A percentile compares a stretch with the other conserved stretches of the same genome.
These are phyloP conservation scores for Phoenix dactylifera DNA, from an alignment of 176 grass and related monocot species.

Conservation along the genomic window DNA sequence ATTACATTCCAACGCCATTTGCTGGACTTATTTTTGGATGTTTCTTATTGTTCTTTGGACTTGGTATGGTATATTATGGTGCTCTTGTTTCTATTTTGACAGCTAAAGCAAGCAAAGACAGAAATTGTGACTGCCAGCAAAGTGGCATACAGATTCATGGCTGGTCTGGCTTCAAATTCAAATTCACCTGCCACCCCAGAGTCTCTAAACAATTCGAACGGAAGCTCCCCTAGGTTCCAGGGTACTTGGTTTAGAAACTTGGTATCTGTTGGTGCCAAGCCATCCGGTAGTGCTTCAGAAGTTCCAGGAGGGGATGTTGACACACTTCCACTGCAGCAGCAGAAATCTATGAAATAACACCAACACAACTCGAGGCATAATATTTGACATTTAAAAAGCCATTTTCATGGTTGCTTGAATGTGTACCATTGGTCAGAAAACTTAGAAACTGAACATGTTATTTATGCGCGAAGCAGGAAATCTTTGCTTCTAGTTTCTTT, in stretches of 20 bases:
- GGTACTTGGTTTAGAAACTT: slow-evolving; percentile 81
- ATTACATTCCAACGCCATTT: too few species aligned
- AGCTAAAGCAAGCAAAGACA: slow-evolving; percentile 94
- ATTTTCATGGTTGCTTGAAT: slow-evolving; percentile 18
- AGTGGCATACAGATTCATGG: slow-evolving; percentile 96
- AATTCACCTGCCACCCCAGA: slow-evolving; percentile 44
- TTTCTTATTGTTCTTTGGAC: too few species aligned
- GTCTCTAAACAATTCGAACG: slow-evolving; percentile 41
- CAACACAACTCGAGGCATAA: slow-evolving; percentile 20
- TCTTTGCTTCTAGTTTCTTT: not conserved
- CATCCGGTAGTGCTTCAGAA: slow-evolving; percentile 50
- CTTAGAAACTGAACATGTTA: slow-evolving; percentile 24
- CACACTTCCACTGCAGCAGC: slow-evolving; percentile 18
- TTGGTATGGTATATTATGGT: not conserved
- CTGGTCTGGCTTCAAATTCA: slow-evolving; percentile 48
- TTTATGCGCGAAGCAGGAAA: slow-evolving; percentile 8
- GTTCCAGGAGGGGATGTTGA: slow-evolving; percentile 28
- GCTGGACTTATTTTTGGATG: too few species aligned
- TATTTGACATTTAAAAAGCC: not conserved
- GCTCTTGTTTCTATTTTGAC: slow-evolving; percentile 20
- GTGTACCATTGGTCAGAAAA: slow-evolving; percentile 36
- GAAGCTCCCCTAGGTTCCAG: slow-evolving; percentile 46
- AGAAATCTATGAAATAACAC: slow-evolving; percentile 34
- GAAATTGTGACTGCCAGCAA: slow-evolving; percentile 89
- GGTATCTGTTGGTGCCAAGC: slow-evolving; percentile 53